A percentile compares a stretch with the other conserved stretches of the same genome.
phyloP scores from a whole-genome alignment of 2,329 filamentous ascomycete genomes.

The Colletotrichum noveboracense region DNA sequence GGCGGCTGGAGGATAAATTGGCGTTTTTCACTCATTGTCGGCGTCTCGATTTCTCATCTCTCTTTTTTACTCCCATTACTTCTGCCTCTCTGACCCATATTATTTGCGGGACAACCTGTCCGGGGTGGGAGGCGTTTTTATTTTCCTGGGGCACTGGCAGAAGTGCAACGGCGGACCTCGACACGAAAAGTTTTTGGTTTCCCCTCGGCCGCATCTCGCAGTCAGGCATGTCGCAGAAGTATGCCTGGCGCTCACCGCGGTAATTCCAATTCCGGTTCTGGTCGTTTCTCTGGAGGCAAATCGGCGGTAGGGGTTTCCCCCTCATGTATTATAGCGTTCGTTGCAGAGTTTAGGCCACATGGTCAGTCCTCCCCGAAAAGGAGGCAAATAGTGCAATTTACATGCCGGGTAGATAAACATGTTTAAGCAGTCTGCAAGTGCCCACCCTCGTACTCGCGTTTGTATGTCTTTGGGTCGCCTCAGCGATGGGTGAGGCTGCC shows the following conservation, averaged over 20 bases:
- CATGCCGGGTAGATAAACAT: neutral
- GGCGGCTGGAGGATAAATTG: conserved; percentile 13
- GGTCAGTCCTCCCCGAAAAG: neutral
- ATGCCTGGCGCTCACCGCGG: neutral
- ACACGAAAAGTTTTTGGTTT: conserved; percentile 20
- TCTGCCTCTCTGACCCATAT: neutral
- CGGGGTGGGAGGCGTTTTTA: conserved; percentile 13
- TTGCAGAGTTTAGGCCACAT: conserved; percentile 18
- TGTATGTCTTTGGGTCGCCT: neutral
- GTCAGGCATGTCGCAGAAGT: neutral
- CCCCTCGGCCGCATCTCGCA: neutral
- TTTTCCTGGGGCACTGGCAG: neutral
- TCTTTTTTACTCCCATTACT: conserved; percentile 1
- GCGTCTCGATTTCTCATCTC: conserved; percentile 19
- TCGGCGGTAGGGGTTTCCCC: neutral
- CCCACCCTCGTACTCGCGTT: neutral
- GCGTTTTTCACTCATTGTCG: conserved; percentile 24
- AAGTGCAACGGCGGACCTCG: conserved; percentile 9
- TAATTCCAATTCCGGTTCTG: conserved; percentile 1
- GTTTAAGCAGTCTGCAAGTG: neutral
- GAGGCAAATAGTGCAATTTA: neutral
- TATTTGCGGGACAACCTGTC: conserved; percentile 4
- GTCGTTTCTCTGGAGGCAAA: neutral
- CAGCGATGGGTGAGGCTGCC: neutral
- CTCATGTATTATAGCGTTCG: conserved; percentile 21